phyloP scores from a whole-genome alignment of 768 basidiomycete genomes.

The Boletus reticulatus region DNA sequence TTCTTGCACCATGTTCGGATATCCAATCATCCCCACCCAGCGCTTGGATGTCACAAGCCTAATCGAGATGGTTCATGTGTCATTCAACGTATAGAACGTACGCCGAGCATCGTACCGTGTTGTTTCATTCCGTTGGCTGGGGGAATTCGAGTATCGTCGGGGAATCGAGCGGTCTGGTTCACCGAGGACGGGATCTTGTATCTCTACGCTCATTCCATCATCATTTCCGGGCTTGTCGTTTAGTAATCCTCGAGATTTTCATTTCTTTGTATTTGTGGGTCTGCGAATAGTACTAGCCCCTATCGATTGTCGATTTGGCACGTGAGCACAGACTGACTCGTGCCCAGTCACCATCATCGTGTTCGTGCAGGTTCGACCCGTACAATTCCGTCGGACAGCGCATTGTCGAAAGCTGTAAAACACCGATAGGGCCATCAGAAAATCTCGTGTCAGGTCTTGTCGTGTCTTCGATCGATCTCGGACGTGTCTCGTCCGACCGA shows the following conservation, averaged over 20 bases:
- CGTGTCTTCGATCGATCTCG: conserved; percentile 13
- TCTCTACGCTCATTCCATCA: conserved; percentile 40
- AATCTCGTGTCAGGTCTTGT: background rate
- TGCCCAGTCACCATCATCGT: background rate
- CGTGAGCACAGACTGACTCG: conserved; percentile 23
- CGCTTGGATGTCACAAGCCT: background rate
- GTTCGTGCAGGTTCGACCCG: background rate
- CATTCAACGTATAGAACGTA: conserved; percentile 11
- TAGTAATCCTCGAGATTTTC: conserved; percentile 41
- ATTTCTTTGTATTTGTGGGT: conserved; percentile 49
- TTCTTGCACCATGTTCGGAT: conserved; percentile 16
- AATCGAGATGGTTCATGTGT: conserved; percentile 10
- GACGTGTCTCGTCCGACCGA: conserved; percentile 18
- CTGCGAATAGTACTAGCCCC: conserved; percentile 28
- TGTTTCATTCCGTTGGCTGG: conserved; percentile 8
- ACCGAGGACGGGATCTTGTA: background rate
- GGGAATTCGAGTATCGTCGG: conserved; percentile 18
- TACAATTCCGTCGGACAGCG: background rate
- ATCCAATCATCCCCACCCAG: background rate
- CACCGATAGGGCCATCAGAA: conserved; percentile 1
- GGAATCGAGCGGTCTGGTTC: conserved; percentile 22
- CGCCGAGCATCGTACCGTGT: conserved; percentile 2
- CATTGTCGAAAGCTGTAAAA: background rate
- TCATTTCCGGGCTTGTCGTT: conserved; percentile 54
- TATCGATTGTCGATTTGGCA: conserved; percentile 15